Conservation (phyloP, 177 flowering plant genomes). For the Tripterygium wilfordii region DNA sequence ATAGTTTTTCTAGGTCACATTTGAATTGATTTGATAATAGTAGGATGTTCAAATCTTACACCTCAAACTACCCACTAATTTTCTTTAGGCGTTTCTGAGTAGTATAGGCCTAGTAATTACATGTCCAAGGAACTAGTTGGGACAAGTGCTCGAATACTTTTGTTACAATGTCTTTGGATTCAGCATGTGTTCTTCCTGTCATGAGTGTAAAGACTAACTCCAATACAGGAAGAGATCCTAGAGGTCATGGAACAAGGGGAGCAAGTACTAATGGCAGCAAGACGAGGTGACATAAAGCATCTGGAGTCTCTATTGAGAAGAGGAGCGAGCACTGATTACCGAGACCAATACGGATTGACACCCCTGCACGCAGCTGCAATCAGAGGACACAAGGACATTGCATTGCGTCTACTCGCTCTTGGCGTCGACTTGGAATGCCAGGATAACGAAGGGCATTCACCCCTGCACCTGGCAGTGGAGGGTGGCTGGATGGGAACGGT, state of each 20-base stretch:
- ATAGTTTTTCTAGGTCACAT: too few species aligned
- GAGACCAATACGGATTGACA: constrained; percentile 55
- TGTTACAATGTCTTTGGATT: too few species aligned
- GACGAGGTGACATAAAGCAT: constrained; percentile 40
- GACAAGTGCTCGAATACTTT: too few species aligned
- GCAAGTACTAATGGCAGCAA: constrained; percentile 46
- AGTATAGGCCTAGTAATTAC: too few species aligned
- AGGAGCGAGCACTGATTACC: constrained; percentile 23
- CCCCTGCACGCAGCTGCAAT: constrained; percentile 63
- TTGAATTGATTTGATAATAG: too few species aligned
- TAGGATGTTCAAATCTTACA: too few species aligned
- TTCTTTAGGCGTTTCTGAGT: too few species aligned
- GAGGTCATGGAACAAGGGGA: constrained; percentile 46
- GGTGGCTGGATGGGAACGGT: constrained; percentile 49
- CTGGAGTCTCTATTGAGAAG: constrained; percentile 31
- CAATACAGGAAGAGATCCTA: constrained; percentile 32
- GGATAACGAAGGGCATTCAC: constrained; percentile 58
- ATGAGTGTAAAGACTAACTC: too few species aligned
- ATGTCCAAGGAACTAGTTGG: too few species aligned
- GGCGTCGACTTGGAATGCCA: constrained; percentile 41
- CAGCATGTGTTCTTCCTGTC: too few species aligned
- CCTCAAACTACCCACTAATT: too few species aligned
- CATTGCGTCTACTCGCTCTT: constrained; percentile 26
- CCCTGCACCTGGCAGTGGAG: constrained; percentile 65
- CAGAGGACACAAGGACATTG: constrained; percentile 49